These are phyloP conservation scores for Phytopythium cucurbitacearum DNA, from an alignment of 352 stramenopile species.

Conservation along the genomic window DNA sequence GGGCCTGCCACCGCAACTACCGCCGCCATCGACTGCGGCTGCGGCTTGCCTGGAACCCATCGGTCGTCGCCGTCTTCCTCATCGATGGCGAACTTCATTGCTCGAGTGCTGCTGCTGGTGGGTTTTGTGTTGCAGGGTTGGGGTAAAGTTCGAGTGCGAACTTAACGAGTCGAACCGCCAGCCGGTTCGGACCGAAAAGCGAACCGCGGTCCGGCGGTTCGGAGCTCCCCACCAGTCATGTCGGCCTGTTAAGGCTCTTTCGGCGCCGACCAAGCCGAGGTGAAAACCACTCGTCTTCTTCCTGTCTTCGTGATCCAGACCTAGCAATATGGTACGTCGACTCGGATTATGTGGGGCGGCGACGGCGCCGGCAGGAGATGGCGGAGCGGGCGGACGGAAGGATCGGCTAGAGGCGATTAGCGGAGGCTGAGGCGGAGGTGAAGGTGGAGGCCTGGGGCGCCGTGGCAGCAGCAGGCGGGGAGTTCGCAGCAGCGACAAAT, in stretches of 20 bases:
- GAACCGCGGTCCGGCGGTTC: constrained; percentile 5
- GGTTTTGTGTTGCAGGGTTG: constrained; percentile 13
- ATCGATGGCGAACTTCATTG: constrained; percentile 52
- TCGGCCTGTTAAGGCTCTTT: constrained; percentile 9
- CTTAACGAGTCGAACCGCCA: constrained; percentile 10
- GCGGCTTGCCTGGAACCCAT: constrained; percentile 5
- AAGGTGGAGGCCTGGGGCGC: neutral
- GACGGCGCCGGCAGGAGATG: neutral
- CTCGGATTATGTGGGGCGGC: neutral
- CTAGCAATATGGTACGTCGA: constrained; percentile 69
- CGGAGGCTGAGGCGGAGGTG: neutral
- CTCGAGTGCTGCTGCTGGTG: constrained; percentile 1
- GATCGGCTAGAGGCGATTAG: constrained; percentile 2
- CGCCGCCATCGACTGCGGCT: constrained; percentile 4
- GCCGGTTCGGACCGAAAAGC: neutral
- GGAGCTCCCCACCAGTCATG: constrained; percentile 53
- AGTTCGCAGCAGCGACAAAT: too few species aligned
- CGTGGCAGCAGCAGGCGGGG: too few species aligned
- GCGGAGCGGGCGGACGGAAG: neutral
- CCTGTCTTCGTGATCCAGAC: constrained; percentile 84
- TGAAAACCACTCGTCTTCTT: constrained; percentile 85
- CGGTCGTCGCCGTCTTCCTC: constrained; percentile 23
- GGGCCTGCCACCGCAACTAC: neutral
- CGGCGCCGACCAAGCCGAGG: constrained; percentile 6
- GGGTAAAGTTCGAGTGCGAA: constrained; percentile 7